Evolutionary conservation across 768 basidiomycete genomes (phyloP), one percentile per base, ranked within the genome.

Genomic region (Dendrothele bispora): DNA sequence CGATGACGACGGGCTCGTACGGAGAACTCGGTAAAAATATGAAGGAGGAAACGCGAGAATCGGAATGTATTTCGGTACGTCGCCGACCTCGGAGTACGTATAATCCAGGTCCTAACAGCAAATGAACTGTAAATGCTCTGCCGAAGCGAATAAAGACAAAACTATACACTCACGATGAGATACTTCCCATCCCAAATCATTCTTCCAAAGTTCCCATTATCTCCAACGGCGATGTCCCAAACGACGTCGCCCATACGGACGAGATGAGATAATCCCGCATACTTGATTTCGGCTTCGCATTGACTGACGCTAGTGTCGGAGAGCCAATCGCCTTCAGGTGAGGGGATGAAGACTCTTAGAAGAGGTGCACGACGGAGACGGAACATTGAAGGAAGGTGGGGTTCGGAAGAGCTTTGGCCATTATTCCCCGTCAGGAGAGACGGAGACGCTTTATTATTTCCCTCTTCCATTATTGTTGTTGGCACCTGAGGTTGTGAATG

Each of bases 111-210:
- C n/a, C n/a, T n/a, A n/a, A n/a, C n/a, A n/a, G n/a, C n/a, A n/a
- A n/a, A n/a, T n/a, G n/a, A n/a, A n/a, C n/a, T n/a, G n/a, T n/a
- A n/a, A n/a, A 40, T 22, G 39, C 14, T 32, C 30, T 10, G 30
- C 30, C 30, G 30, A 32, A 10, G 34, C 18, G 18, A 26, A 22
- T 51, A 46, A 49, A 52, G 56, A n/a, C 40, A 51, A 46, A 47
- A 37, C 20, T 45, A 37, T 46, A 55, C 25, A 73, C 87, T 57
- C 59, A 91, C 90, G 56, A 92, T 82, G 7, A 92, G 74, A 67
- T 90, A 93, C 48, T 78, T 82, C 15, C 91, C 91, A 60, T 91
- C 91, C 89, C 89, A 92, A 6, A 91, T 73, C 63, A 91, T 61
- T 51, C 86, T 68, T 14, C 90, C 90, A 7, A 84, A 74, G 62